Conservation (phyloP, 179 eudicot genomes). For the Spinacia oleracea region DNA sequence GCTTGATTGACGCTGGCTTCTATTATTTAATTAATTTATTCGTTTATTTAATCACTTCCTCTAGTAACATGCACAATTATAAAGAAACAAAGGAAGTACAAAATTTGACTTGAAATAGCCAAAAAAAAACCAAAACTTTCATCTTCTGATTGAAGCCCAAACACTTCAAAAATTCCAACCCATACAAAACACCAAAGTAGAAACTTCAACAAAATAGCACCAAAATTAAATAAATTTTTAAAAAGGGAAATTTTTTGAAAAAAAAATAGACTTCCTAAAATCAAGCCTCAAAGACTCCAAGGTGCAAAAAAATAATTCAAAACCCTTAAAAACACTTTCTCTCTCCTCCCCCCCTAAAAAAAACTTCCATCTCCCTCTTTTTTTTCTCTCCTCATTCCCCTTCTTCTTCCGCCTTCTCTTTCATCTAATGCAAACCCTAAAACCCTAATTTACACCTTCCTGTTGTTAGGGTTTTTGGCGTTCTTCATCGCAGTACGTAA, state of each 20-base stretch:
- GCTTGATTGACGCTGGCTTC: no score
- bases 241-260: not conserved
- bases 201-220: not conserved
- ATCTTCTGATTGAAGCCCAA: not conserved
- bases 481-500: not conserved
- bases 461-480: not conserved
- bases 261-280: constrained; percentile 14
- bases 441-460: constrained; percentile 5
- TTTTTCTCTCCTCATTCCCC: constrained; percentile 3
- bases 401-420: constrained; percentile 15
- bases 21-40: no score
- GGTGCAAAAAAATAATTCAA: not conserved
- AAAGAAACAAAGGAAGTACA: no score
- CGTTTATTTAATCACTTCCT: no score
- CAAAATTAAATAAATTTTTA: not conserved
- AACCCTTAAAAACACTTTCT: constrained; percentile 17
- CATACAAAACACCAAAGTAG: not conserved
- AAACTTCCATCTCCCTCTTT: constrained; percentile 24
- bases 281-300: constrained; percentile 6
- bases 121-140: not conserved
- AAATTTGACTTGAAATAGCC: not conserved
- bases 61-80: no score
- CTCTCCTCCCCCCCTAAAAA: not conserved
- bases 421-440: constrained; percentile 30
- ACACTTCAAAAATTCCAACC: not conserved